Conservation (phyloP, 2,329 filamentous ascomycete species). For the Hymenoscyphus fructigenus region DNA sequence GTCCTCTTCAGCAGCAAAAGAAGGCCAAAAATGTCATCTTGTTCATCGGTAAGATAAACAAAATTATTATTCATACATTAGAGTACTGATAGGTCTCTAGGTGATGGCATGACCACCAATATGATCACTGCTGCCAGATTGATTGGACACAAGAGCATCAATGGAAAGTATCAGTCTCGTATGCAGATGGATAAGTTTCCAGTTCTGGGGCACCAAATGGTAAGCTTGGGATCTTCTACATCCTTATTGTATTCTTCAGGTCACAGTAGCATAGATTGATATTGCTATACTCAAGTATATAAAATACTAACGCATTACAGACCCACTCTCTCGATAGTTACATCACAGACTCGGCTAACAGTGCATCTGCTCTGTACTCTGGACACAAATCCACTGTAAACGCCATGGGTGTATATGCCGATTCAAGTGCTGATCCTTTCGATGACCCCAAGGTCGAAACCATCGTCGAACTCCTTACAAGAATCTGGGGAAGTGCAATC, state of each 20-base stretch:
- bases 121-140: constrained; percentile 80
- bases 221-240: constrained; percentile 19
- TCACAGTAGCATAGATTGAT: no score
- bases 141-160: constrained; percentile 78
- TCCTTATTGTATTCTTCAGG: background rate
- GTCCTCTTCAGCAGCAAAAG: constrained; percentile 65
- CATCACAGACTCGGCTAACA: constrained; percentile 87
- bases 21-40: constrained; percentile 83
- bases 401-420: constrained; percentile 74
- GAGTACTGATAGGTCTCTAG: constrained; percentile 21
- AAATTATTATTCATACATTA: background rate
- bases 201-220: constrained; percentile 82
- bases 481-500: constrained; percentile 61
- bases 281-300: background rate
- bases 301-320: constrained; percentile 31
- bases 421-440: constrained; percentile 69
- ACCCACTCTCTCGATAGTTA: constrained; percentile 82
- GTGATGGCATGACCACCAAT: constrained; percentile 68
- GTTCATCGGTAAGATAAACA: constrained; percentile 62
- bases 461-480: constrained; percentile 74
- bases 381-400: constrained; percentile 85
- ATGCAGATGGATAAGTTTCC: constrained; percentile 83
- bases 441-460: constrained; percentile 88
- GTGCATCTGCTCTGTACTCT: constrained; percentile 75
- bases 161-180: constrained; percentile 76